Evolutionary conservation across 2,329 filamentous ascomycete genomes (phyloP).

Genomic region (Laburnicola sp.): DNA sequence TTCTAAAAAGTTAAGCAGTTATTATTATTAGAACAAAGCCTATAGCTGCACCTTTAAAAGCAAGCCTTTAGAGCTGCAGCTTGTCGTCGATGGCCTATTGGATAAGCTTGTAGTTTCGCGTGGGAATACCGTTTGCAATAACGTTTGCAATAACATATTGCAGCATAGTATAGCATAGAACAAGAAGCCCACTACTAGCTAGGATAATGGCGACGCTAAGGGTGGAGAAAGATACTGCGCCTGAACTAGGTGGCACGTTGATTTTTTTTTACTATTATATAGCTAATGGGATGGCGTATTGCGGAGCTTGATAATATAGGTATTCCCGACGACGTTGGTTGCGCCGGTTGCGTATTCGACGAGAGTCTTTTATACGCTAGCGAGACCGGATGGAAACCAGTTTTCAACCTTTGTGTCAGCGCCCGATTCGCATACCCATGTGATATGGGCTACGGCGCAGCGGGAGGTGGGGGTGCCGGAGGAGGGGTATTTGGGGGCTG

Average conservation of each 20-base stretch:
- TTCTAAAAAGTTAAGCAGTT: background rate
- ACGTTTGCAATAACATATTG: conserved; percentile 5
- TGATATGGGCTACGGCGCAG: too few relatives aligned
- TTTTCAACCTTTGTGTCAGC: conserved; percentile 1
- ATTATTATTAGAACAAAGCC: conserved; percentile 7
- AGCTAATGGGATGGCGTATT: conserved; percentile 3
- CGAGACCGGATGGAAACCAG: conserved; percentile 10
- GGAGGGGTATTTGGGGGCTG: too few relatives aligned
- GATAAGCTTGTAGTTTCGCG: conserved; percentile 6
- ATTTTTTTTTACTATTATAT: conserved; percentile 5
- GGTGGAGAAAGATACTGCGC: conserved; percentile 9
- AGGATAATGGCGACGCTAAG: conserved; percentile 13
- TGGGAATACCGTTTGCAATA: background rate
- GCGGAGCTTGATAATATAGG: conserved; percentile 4
- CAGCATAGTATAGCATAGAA: conserved; percentile 7
- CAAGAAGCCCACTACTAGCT: conserved; percentile 3
- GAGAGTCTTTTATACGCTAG: conserved; percentile 7
- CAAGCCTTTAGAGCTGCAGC: conserved; percentile 12
- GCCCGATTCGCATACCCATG: too few relatives aligned
- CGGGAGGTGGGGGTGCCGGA: too few relatives aligned
- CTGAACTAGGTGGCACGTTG: conserved; percentile 7
- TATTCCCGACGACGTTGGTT: conserved; percentile 5
- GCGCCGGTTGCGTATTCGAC: conserved; percentile 13
- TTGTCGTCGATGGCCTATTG: conserved; percentile 14
- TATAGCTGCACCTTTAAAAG: conserved; percentile 9